These are phyloP conservation scores for Rheum nobile DNA, from an alignment of 148 eudicot genomes.

Conservation along the genomic window DNA sequence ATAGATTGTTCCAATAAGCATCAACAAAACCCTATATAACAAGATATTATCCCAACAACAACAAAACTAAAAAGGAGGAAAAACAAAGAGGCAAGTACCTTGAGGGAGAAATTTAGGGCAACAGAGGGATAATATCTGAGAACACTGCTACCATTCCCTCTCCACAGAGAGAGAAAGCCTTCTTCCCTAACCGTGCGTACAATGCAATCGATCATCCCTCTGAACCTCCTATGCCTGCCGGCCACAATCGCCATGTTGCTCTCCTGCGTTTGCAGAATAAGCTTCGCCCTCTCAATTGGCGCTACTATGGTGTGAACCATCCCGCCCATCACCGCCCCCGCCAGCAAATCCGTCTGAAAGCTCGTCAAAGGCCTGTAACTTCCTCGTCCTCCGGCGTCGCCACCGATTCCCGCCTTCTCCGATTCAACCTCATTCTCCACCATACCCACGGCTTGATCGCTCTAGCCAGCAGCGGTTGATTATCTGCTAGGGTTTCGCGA, in stretches of 20 bases:
- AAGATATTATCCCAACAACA: neutral
- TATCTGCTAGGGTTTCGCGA: neutral
- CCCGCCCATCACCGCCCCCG: slow-evolving; percentile 89
- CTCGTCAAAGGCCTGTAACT: slow-evolving; percentile 24
- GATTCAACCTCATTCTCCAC: slow-evolving; percentile 3
- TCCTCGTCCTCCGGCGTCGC: neutral
- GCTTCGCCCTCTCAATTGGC: slow-evolving; percentile 87
- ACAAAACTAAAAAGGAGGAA: neutral
- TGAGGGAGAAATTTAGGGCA: slow-evolving; percentile 93
- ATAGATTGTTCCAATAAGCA: neutral
- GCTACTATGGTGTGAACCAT: slow-evolving; percentile 92
- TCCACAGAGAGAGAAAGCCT: slow-evolving; percentile 75
- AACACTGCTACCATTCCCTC: slow-evolving; percentile 93
- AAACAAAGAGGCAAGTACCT: slow-evolving; percentile 31
- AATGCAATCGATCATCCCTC: slow-evolving; percentile 86
- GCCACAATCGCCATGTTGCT: slow-evolving; percentile 63
- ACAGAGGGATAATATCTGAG: slow-evolving; percentile 93
- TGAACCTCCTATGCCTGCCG: slow-evolving; percentile 59
- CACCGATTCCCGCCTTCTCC: neutral
- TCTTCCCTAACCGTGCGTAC: slow-evolving; percentile 54
- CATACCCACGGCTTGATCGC: slow-evolving; percentile 4
- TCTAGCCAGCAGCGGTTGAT: neutral
- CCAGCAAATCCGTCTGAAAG: slow-evolving; percentile 77
- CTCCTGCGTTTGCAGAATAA: slow-evolving; percentile 84
- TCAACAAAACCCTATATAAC: neutral